phyloP scores from a whole-genome alignment of 1,139 yeast species.

The Kurtzmaniella quercitrusa region DNA sequence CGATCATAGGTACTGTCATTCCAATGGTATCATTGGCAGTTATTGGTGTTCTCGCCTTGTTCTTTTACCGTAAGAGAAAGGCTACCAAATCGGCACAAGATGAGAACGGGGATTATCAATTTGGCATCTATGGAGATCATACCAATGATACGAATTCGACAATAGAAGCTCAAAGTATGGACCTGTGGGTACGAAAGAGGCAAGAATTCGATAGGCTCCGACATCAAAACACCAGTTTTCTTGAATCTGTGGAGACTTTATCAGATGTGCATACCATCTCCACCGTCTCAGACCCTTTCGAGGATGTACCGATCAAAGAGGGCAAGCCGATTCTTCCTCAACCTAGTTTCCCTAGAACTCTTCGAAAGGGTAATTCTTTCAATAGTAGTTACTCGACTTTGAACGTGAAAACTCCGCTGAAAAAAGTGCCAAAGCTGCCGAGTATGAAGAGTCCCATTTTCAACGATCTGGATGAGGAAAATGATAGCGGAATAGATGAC shows the following conservation, averaged over 20 bases:
- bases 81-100: constrained; percentile 15
- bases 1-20: constrained; percentile 33
- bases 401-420: constrained; percentile 1
- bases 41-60: constrained; percentile 14
- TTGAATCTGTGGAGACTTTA: constrained; percentile 29
- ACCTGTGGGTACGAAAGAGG: constrained; percentile 51
- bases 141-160: constrained; percentile 41
- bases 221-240: constrained; percentile 18
- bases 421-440: constrained; percentile 1
- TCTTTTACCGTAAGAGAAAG: constrained; percentile 17
- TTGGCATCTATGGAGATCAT: constrained; percentile 24
- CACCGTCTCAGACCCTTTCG: constrained; percentile 2
- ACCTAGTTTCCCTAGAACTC: constrained; percentile 1
- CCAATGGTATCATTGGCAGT: constrained; percentile 23
- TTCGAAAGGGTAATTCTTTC: constrained; percentile 8
- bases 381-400: constrained; percentile 1
- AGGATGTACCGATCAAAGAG: constrained; percentile 12
- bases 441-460: constrained; percentile 1
- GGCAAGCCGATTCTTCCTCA: constrained; percentile 10
- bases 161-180: constrained; percentile 32
- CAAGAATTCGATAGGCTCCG: constrained; percentile 40
- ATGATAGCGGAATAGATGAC: constrained; percentile 25
- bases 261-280: constrained; percentile 9
- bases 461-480: constrained; percentile 3
- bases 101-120: constrained; percentile 32